Evolutionary conservation across 495 filamentous ascomycete genomes (phyloP), one percentile per base, ranked within the genome.

Genomic region (Penicilliopsis zonata): DNA sequence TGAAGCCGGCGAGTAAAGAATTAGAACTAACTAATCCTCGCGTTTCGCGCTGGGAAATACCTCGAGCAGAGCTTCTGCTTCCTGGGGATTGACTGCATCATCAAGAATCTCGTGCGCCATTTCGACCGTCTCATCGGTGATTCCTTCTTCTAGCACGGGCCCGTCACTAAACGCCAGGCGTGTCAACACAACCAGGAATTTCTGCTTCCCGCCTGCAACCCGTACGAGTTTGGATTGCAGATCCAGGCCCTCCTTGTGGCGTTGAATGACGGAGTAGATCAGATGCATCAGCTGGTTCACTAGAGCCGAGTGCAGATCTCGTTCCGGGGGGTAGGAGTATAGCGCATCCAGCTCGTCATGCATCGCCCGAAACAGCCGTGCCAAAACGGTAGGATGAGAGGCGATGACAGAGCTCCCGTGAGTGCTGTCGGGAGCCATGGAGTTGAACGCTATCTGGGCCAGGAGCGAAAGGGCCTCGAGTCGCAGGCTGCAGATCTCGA

Each of bases 131-230:
- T 76, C 76, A 31, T 80, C 72, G 13, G 76, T 70, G 32, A 85
- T 76, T 2, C 76, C 76, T 13, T 55, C 55, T 48, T 84, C 80
- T 9, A 81, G 49, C 27, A 75, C 58, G 4, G 64, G 41, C 3
- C 69, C 68, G 36, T 81, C 75, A 28, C 67, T 73, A 35, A 84
- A 82, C 1, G 80, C 79, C 18, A 84, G 45, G 8, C 80, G 57
- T 7, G 77, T 78, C 36, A 85, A 54, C 9, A 69, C 64, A 6
- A 81, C 70, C 1, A 79, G 52, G 36, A 76, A 71, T 37, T 81
- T 81, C 40, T 82, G 76, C 33, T 63, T 63, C 9, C 69, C 70
- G n/a, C 74, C 74, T 1, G 57, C 55, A 2, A 78, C 55, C 8
- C 56, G 63, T 1, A 54, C 49, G 9, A 85, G 59, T 41, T 78